These are phyloP conservation scores for Cyclotella choctawhatcheeana DNA, from an alignment of 108 stramenopile genomes.

Conservation along the genomic window DNA sequence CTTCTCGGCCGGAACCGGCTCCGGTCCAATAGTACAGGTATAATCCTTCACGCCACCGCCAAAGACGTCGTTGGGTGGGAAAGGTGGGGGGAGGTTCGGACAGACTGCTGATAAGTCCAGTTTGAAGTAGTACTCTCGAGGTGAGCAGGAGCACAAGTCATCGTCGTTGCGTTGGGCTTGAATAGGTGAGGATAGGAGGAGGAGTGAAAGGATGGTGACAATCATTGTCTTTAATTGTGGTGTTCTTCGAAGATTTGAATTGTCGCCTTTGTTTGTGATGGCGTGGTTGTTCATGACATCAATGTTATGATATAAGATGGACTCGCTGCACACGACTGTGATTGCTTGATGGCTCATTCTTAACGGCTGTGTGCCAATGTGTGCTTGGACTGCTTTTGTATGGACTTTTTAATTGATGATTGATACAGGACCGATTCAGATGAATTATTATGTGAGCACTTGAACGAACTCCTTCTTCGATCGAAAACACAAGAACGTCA, in stretches of 20 bases:
- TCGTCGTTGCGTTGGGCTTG: constrained; percentile 12
- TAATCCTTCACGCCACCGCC: constrained; percentile 47
- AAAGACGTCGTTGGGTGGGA: constrained; percentile 47
- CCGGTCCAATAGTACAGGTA: constrained; percentile 39
- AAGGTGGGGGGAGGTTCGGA: constrained; percentile 36
- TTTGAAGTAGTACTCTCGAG: constrained; percentile 39
- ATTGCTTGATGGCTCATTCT: constrained; percentile 12
- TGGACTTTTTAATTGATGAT: neutral
- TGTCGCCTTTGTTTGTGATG: neutral
- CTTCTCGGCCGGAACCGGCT: constrained; percentile 15
- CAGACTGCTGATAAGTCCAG: constrained; percentile 37
- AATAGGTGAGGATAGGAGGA: neutral
- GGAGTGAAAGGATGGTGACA: constrained; percentile 17
- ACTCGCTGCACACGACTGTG: constrained; percentile 6
- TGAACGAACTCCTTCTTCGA: neutral
- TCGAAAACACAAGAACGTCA: neutral
- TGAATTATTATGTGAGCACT: neutral
- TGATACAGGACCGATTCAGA: neutral
- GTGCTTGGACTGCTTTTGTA: neutral
- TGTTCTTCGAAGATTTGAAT: too few relatives aligned
- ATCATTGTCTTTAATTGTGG: constrained; percentile 9
- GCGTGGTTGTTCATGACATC: neutral
- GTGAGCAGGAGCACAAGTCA: constrained; percentile 40
- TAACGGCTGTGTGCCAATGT: constrained; percentile 7
- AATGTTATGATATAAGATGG: too few relatives aligned